These are phyloP conservation scores for Penicillium simplicissimum DNA, from an alignment of 495 filamentous ascomycete species.

Conservation along the genomic window DNA sequence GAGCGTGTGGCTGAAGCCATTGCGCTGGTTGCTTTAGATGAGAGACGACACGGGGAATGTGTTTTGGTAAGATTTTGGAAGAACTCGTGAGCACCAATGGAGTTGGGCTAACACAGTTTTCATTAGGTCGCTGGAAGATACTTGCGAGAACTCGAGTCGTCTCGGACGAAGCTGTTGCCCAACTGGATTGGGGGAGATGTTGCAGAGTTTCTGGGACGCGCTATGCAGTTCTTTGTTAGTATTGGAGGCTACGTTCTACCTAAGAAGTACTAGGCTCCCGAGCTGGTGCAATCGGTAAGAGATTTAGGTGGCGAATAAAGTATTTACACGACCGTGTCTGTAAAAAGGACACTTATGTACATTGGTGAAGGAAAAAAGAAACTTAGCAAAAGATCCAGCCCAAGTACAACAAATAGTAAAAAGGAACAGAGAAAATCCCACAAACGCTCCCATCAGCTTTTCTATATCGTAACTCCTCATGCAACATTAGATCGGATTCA, in stretches of 20 bases:
- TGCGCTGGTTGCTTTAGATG: constrained; percentile 22
- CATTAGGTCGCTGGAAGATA: constrained; percentile 31
- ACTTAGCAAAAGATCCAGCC: background rate
- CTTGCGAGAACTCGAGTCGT: constrained; percentile 28
- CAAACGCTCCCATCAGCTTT: constrained; percentile 9
- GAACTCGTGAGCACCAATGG: background rate
- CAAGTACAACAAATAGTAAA: background rate
- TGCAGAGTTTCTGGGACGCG: constrained; percentile 24
- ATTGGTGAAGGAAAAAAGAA: background rate
- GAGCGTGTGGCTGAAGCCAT: constrained; percentile 28
- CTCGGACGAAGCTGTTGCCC: constrained; percentile 20
- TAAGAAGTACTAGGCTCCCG: constrained; percentile 4
- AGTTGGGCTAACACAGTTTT: background rate
- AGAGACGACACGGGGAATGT: constrained; percentile 16
- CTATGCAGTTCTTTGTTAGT: constrained; percentile 29
- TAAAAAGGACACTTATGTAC: background rate
- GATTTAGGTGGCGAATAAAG: background rate
- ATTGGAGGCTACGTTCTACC: constrained; percentile 38
- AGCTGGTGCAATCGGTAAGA: background rate
- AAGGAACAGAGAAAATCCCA: background rate
- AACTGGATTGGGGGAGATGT: constrained; percentile 32
- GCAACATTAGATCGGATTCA: constrained; percentile 44
- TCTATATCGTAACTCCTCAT: constrained; percentile 16
- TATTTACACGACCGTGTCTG: background rate
- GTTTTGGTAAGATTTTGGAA: constrained; percentile 15